Percentiles rank a stretch among this genome's conserved stretches.
Conservation (phyloP, 176 grass and related monocot genomes). For the Carex scoparia region DNA sequence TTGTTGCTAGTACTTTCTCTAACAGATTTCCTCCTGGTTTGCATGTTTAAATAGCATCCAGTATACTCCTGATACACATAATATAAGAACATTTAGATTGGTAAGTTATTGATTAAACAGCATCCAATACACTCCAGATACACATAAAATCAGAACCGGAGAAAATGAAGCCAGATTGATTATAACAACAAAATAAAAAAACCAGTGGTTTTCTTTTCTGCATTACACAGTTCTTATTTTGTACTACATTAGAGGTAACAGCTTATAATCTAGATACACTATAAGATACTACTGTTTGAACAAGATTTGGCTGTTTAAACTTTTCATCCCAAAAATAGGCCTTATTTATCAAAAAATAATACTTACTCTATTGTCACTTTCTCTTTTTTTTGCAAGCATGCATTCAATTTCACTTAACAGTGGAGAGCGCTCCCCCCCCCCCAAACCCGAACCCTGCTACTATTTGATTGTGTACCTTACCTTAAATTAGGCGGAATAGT, state of each 20-base stretch:
- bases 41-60: constrained; percentile 46
- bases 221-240: background rate
- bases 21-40: constrained; percentile 61
- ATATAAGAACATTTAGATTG: background rate
- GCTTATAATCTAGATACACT: background rate
- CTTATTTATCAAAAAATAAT: background rate
- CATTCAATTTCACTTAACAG: background rate
- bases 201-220: background rate
- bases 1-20: constrained; percentile 10
- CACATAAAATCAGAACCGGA: background rate
- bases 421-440: too few species aligned
- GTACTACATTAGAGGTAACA: background rate
- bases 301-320: background rate
- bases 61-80: background rate
- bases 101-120: constrained; percentile 9
- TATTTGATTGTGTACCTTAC: background rate
- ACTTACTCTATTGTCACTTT: background rate
- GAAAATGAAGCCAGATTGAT: background rate
- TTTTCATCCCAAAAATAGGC: background rate
- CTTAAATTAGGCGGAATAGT: background rate
- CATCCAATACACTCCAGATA: background rate
- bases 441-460: too few species aligned
- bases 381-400: background rate
- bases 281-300: background rate
- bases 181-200: background rate